A percentile compares a stretch with the other conserved stretches of the same genome.
Conservation (phyloP, 371 early-diverging fungal genomes). For the Parasitella parasitica region DNA sequence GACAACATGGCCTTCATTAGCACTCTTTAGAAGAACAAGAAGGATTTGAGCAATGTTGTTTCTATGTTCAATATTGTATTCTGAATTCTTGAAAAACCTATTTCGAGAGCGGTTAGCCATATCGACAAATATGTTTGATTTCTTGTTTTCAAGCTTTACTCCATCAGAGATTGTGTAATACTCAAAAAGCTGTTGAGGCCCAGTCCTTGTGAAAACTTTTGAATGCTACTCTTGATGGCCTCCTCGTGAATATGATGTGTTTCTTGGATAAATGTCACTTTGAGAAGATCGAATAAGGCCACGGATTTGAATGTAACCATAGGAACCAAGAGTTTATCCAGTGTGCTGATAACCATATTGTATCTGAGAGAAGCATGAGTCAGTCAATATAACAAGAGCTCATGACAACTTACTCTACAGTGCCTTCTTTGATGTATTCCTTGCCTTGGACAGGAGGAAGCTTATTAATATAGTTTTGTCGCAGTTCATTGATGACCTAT, state of each 20-base stretch:
- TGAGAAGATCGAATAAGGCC: slow-evolving; percentile 50
- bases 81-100: slow-evolving; percentile 46
- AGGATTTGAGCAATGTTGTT: slow-evolving; percentile 47
- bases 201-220: slow-evolving; percentile 40
- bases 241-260: slow-evolving; percentile 51
- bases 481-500: slow-evolving; percentile 32
- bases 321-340: slow-evolving; percentile 53
- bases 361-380: no score
- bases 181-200: slow-evolving; percentile 41
- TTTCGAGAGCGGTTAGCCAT: neutral
- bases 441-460: slow-evolving; percentile 39
- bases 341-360: slow-evolving; percentile 49
- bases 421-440: slow-evolving; percentile 39
- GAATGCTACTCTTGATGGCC: slow-evolving; percentile 35
- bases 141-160: slow-evolving; percentile 32
- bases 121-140: neutral
- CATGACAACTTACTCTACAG: slow-evolving; percentile 4
- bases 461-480: slow-evolving; percentile 39
- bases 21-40: slow-evolving; percentile 46
- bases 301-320: slow-evolving; percentile 45
- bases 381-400: no score
- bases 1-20: slow-evolving; percentile 36
- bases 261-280: slow-evolving; percentile 58
- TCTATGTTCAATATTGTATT: slow-evolving; percentile 34
- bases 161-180: slow-evolving; percentile 40